phyloP scores from a whole-genome alignment of 2,329 filamentous ascomycete species.

The Dactylellina parvicollis region DNA sequence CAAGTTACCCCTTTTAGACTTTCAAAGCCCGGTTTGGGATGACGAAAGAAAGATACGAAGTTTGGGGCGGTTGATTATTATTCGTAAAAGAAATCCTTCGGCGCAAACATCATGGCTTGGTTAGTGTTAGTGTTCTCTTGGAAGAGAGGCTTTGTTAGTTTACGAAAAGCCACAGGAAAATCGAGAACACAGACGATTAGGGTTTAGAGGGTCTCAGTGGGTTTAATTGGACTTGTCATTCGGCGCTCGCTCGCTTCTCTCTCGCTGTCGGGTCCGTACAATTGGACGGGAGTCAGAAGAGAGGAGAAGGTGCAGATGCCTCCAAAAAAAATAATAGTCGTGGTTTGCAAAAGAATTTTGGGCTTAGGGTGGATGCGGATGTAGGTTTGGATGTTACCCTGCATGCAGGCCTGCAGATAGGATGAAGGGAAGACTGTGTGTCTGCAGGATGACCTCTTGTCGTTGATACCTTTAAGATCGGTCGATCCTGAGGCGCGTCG shows the following conservation, averaged over 20 bases:
- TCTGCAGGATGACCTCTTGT: slow-evolving; percentile 12
- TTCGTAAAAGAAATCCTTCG: slow-evolving; percentile 9
- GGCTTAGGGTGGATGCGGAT: not conserved
- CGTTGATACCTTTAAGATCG: slow-evolving; percentile 34
- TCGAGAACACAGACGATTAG: not conserved
- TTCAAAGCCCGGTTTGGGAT: slow-evolving; percentile 11
- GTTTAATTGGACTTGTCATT: not conserved
- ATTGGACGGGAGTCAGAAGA: not conserved
- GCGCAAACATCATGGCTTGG: slow-evolving; percentile 13
- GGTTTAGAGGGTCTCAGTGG: not conserved
- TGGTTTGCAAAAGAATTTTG: not conserved
- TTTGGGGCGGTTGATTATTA: slow-evolving; percentile 5
- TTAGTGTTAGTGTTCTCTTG: no score
- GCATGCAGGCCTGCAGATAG: slow-evolving; percentile 31
- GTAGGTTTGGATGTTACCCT: slow-evolving; percentile 27
- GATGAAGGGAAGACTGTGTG: not conserved
- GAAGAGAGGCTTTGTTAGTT: not conserved
- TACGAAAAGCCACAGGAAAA: slow-evolving; percentile 8
- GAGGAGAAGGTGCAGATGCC: not conserved
- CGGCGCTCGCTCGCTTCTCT: not conserved
- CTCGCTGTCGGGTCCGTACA: not conserved
- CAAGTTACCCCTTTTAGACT: slow-evolving; percentile 42
- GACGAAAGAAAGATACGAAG: slow-evolving; percentile 35
- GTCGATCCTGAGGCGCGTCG: slow-evolving; percentile 36
- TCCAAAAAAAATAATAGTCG: not conserved